Base-by-base conservation (phyloP, 2,329 filamentous ascomycete species). In the Curvularia hawaiiensis region DNA sequence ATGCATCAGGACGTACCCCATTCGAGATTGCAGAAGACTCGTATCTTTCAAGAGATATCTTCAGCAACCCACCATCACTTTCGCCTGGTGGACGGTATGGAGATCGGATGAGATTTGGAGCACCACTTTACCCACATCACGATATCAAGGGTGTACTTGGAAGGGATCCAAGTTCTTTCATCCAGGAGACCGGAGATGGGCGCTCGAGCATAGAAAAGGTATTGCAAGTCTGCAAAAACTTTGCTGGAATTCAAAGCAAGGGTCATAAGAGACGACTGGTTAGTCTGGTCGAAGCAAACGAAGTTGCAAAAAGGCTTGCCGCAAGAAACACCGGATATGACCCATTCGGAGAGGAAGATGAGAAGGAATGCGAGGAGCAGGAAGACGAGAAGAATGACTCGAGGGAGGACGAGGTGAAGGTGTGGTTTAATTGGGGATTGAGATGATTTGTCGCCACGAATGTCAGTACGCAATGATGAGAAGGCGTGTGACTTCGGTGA, bases 1-100 rank as follows among this genome's bases (percentile, higher is more conserved):
- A 93, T 64, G 85, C 90, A 0, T 90, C 90, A 0, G 91, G 91
- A 1, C 83, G 85, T 16, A 95, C 90, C 0, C 88, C 91, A 0
- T 80, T 83, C 28, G 90, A 95, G 65, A 76, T 90, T 48, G 85
- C 88, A 0, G 79, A 84, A 50, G 87, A 90, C 51, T 73, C 75
- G 1, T 82, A 82, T 58, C 76, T 84, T 2, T 74, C 77, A 8
- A 66, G 68, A 3, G 58, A 68, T 7, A 78, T 68, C 31, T 65
- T 65, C 59, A 60, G 33, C 5, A 56, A 62, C 18, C 59, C 62
- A 31, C 71, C 68, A 20, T 31, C 50, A 4, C 47, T 64, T 8
- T 7, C 20, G 20, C n/a, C 14, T 6, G 48, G 12, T 10, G 14
- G 9, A 4, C 52, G 60, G 7, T 3, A 9, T 31, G 9, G 14